Conservation (phyloP, 2,329 filamentous ascomycete species). For the Chrysosporium keratinophilum region DNA sequence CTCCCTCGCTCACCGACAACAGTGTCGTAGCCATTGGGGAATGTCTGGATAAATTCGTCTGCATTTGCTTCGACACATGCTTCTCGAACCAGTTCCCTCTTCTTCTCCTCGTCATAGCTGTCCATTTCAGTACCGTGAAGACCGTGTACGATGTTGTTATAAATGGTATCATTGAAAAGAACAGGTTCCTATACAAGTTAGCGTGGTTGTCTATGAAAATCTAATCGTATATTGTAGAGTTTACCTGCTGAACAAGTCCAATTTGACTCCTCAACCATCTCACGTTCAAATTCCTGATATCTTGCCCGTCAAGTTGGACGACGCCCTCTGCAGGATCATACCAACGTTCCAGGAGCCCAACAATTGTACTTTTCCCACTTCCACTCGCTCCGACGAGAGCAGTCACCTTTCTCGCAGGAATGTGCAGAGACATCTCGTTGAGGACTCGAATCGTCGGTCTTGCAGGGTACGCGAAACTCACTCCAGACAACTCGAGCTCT, state of each 20-base stretch:
- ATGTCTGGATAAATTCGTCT: constrained; percentile 65
- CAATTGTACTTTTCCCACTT: constrained; percentile 49
- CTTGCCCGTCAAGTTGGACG: constrained; percentile 41
- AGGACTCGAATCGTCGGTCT: constrained; percentile 37
- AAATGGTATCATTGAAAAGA: constrained; percentile 71
- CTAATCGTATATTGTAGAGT: neutral
- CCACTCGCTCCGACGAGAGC: constrained; percentile 51
- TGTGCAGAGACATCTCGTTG: constrained; percentile 34
- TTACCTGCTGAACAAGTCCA: constrained; percentile 41
- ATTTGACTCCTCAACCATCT: constrained; percentile 32
- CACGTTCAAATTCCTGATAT: constrained; percentile 43
- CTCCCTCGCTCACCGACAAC: constrained; percentile 81
- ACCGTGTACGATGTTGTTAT: constrained; percentile 67
- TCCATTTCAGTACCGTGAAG: constrained; percentile 66
- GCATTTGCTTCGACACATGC: constrained; percentile 79
- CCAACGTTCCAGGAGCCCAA: constrained; percentile 46
- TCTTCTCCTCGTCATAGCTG: constrained; percentile 51
- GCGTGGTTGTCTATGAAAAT: neutral
- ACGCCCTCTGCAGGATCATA: constrained; percentile 46
- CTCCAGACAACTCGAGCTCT: constrained; percentile 32
- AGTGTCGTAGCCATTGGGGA: constrained; percentile 77
- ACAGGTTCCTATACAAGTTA: constrained; percentile 58
- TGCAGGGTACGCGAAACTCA: constrained; percentile 41
- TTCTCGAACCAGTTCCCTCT: constrained; percentile 55
- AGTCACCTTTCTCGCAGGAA: constrained; percentile 42